These are phyloP conservation scores for Arthromyces matolae DNA, from an alignment of 768 basidiomycete genomes.

Conservation along the genomic window DNA sequence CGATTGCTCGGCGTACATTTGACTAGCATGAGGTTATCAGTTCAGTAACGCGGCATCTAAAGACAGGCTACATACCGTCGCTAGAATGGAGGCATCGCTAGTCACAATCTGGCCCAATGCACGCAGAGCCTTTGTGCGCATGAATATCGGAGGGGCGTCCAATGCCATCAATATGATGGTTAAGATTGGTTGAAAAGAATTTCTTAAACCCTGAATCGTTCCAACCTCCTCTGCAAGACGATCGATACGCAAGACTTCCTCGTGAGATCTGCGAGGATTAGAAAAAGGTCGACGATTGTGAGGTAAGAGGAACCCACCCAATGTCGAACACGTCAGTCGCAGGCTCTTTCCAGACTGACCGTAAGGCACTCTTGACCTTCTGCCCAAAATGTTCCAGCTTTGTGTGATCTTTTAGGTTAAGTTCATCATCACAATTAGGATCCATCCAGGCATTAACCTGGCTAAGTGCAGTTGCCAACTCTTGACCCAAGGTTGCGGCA, in stretches of 20 bases:
- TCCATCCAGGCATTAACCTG: constrained; percentile 51
- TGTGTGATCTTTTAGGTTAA: constrained; percentile 36
- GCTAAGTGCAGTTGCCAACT: constrained; percentile 68
- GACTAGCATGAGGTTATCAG: constrained; percentile 38
- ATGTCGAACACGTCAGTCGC: constrained; percentile 76
- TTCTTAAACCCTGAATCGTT: constrained; percentile 67
- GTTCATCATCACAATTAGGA: constrained; percentile 41
- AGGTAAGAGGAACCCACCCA: constrained; percentile 45
- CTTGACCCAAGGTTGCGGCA: constrained; percentile 77
- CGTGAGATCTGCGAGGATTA: constrained; percentile 50
- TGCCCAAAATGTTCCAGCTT: constrained; percentile 48
- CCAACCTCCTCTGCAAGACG: constrained; percentile 72
- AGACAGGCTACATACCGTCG: constrained; percentile 45
- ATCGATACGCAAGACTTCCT: constrained; percentile 68
- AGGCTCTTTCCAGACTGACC: constrained; percentile 70
- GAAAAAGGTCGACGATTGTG: not conserved
- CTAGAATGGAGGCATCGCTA: constrained; percentile 81
- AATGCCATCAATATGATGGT: constrained; percentile 74
- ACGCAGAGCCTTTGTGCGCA: constrained; percentile 90
- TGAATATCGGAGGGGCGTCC: constrained; percentile 84
- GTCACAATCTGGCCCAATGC: constrained; percentile 88
- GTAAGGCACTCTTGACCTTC: constrained; percentile 59
- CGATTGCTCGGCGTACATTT: constrained; percentile 82
- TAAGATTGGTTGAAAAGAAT: constrained; percentile 81
- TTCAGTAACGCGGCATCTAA: not conserved